phyloP scores from a whole-genome alignment of 805 yeast species.

The Yarrowia bubula region DNA sequence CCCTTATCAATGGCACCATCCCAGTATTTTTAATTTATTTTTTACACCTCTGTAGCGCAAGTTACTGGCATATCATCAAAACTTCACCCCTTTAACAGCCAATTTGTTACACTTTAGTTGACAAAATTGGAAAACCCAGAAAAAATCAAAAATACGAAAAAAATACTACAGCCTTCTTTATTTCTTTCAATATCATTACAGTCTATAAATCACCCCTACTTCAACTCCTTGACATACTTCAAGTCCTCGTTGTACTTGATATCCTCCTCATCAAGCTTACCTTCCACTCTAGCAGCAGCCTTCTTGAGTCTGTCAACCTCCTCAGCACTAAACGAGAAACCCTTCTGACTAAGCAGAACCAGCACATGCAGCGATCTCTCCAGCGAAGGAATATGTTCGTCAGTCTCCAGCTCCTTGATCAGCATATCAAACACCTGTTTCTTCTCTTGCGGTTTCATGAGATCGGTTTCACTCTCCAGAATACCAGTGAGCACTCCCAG shows the following conservation, averaged over 20 bases:
- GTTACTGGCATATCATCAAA: too few species aligned
- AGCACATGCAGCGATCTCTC: conserved; percentile 38
- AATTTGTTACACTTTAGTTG: too few species aligned
- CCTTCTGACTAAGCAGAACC: conserved; percentile 27
- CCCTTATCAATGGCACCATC: too few species aligned
- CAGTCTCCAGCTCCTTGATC: conserved; percentile 28
- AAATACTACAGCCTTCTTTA: too few species aligned
- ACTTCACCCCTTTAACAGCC: too few species aligned
- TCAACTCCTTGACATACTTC: conserved; percentile 22
- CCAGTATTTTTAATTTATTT: too few species aligned
- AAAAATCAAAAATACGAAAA: too few species aligned
- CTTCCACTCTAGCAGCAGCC: conserved; percentile 1
- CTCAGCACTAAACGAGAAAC: conserved; percentile 29
- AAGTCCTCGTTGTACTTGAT: conserved; percentile 26
- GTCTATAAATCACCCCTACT: conserved; percentile 5
- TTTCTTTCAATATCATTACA: neutral
- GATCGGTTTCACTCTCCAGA: conserved; percentile 32
- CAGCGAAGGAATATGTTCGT: conserved; percentile 35
- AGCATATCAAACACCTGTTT: conserved; percentile 27
- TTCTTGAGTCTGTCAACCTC: neutral
- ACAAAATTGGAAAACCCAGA: too few species aligned
- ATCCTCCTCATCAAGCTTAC: conserved; percentile 21
- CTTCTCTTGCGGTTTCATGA: conserved; percentile 28
- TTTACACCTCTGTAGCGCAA: too few species aligned
- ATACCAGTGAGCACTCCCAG: conserved; percentile 32